Percentiles rank a stretch among this genome's conserved stretches.
Conservation (phyloP, 2,329 filamentous ascomycete species). For the Hypoxylon sp. region DNA sequence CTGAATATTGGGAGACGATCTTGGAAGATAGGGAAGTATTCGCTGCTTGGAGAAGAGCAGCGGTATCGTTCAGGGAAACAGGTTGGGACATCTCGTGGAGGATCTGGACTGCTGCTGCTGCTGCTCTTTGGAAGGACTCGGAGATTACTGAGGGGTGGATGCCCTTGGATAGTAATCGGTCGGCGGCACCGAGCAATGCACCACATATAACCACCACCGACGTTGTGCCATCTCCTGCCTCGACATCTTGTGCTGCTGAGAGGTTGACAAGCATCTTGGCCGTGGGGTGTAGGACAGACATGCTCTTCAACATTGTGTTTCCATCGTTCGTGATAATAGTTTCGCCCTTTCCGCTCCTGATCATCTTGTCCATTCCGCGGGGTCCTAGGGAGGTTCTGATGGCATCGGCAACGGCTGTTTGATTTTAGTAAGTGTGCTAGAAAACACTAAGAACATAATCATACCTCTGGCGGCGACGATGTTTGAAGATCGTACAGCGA, state of each 20-base stretch:
- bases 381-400: conserved; percentile 96
- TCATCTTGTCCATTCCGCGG: conserved; percentile 99
- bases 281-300: conserved; percentile 99
- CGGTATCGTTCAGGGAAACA: conserved; percentile 85
- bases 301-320: conserved; percentile 98
- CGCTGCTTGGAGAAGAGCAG: conserved; percentile 92
- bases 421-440: conserved; percentile 45
- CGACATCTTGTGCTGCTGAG: conserved; percentile 95
- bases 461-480: conserved; percentile 95
- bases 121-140: conserved; percentile 95
- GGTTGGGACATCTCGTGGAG: conserved; percentile 96
- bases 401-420: conserved; percentile 89
- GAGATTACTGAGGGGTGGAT: conserved; percentile 98
- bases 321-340: conserved; percentile 99
- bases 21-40: conserved; percentile 98
- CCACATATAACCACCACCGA: conserved; percentile 98
- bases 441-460: conserved; percentile 33
- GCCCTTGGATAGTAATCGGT: conserved; percentile 88
- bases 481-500: conserved; percentile 94
- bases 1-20: conserved; percentile 97
- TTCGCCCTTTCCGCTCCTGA: conserved; percentile 94
- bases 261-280: conserved; percentile 99
- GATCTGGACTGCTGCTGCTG: conserved; percentile 85
- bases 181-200: conserved; percentile 90
- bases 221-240: conserved; percentile 97